phyloP scores from a whole-genome alignment of 208 protist genomes.

The Phytomonas sp. region DNA sequence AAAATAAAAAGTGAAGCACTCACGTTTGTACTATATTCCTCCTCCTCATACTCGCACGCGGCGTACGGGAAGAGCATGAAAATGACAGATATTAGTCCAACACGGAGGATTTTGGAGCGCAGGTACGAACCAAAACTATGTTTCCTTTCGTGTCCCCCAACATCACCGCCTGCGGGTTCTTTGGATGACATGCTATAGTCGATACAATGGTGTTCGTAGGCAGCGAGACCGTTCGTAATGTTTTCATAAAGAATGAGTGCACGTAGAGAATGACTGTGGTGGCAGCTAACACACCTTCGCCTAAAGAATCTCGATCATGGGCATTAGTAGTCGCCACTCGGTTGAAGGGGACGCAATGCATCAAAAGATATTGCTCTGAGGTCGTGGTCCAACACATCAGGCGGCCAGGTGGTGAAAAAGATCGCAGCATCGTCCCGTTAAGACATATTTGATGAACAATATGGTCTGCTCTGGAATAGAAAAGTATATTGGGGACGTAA shows the following conservation, averaged over 20 bases:
- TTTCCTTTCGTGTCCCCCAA: slow-evolving; percentile 22
- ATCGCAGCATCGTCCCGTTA: slow-evolving; percentile 70
- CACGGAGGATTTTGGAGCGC: slow-evolving; percentile 9
- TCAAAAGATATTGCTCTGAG: slow-evolving; percentile 57
- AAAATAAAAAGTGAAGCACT: not conserved
- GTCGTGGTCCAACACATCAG: slow-evolving; percentile 62
- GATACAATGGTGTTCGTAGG: slow-evolving; percentile 20
- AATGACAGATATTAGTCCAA: not conserved
- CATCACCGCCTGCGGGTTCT: slow-evolving; percentile 59
- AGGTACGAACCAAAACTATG: slow-evolving; percentile 14
- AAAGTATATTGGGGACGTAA: slow-evolving; percentile 83
- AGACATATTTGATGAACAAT: slow-evolving; percentile 75
- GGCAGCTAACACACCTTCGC: too few relatives aligned
- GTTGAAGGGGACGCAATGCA: slow-evolving; percentile 24
- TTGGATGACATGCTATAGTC: slow-evolving; percentile 46
- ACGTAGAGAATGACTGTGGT: slow-evolving; percentile 45
- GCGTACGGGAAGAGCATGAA: not conserved
- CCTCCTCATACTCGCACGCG: not conserved
- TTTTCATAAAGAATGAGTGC: slow-evolving; percentile 63
- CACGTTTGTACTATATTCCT: not conserved
- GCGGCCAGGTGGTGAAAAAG: slow-evolving; percentile 38
- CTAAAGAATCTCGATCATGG: not conserved
- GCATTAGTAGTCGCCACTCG: not conserved
- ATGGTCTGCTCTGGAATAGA: slow-evolving; percentile 55
- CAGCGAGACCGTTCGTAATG: slow-evolving; percentile 41